Conservation (phyloP, 495 filamentous ascomycete genomes). For the Apiosordaria backusii region DNA sequence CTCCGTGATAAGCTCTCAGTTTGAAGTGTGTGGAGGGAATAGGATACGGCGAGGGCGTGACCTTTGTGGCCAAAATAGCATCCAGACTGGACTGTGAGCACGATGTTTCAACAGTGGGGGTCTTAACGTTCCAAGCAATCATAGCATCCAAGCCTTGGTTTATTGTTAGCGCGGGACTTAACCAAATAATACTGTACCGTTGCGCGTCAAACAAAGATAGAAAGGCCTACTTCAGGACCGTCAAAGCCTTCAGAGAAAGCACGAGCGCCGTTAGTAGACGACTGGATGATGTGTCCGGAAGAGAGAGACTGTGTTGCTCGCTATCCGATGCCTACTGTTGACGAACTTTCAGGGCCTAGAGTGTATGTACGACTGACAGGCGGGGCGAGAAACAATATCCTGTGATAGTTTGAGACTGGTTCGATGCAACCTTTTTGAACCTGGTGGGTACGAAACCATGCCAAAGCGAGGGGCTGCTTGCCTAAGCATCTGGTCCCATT, state of each 20-base stretch:
- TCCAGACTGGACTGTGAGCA: conserved; percentile 2
- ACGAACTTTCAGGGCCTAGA: no score
- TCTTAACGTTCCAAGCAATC: background rate
- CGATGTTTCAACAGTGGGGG: conserved; percentile 8
- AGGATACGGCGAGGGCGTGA: background rate
- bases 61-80: conserved; percentile 5
- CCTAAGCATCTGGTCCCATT: background rate
- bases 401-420: conserved; percentile 1
- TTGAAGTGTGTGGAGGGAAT: background rate
- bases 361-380: no score
- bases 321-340: no score
- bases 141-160: background rate
- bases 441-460: background rate
- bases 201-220: no score
- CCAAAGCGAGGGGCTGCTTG: background rate
- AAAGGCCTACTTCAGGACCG: no score
- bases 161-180: no score
- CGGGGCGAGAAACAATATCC: background rate
- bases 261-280: no score
- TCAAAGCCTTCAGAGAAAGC: no score
- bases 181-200: no score
- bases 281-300: no score
- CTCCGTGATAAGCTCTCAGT: background rate
- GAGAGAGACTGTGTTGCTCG: no score
- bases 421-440: background rate